Evolutionary conservation across 225 moss, liverwort and hornwort species (phyloP), one percentile per base, ranked within the genome.

Genomic region (Thuidium tamariscinum): DNA sequence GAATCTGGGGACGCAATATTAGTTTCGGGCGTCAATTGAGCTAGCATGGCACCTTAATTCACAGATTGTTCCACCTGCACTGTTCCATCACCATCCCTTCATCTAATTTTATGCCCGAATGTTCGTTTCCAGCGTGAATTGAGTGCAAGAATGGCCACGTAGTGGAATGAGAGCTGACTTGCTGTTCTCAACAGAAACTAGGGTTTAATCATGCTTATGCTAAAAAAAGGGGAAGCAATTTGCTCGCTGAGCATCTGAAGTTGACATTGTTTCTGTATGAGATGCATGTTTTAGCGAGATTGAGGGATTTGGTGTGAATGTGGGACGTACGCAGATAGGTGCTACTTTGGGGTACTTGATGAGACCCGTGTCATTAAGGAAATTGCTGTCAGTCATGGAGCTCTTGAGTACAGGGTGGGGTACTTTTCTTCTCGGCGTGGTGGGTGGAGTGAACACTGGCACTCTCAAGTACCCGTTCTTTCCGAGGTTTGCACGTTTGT

Each of bases 331-430:
- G 87, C 88, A 90, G 91, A 36, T 93, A 25, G 93, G 91, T 23
- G 77, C 88, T 20, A 55, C 83, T 34, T 70, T 91, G 81, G 87
- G 79, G 73, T 27, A 30, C 36, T 80, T 89, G 77, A 83, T 86
- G 81, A 89, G 85, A 60, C 90, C 93, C 29, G 85, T 63, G 25
- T 55, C 48, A 32, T 29, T 88, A 68, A 81, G 87, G 81, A 29
- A 82, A 25, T 21, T 93, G 44, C 60, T 87, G 10, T 32, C 18
- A 12, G 89, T 89, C 48, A 80, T 93, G 79, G 70, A 80, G 60
- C 89, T 91, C 23, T 84, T 93, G 77, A 72, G 83, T 55, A 90
- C 91, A 41, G 91, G 91, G 11, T 83, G 87, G 90, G 93, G 93
- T 25, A 93, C 93, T 9, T 87, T 90, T 68, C 51, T 91, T 12